These are phyloP conservation scores for Colletotrichum liaoningense DNA, from an alignment of 2,329 filamentous ascomycete genomes.

Conservation along the genomic window DNA sequence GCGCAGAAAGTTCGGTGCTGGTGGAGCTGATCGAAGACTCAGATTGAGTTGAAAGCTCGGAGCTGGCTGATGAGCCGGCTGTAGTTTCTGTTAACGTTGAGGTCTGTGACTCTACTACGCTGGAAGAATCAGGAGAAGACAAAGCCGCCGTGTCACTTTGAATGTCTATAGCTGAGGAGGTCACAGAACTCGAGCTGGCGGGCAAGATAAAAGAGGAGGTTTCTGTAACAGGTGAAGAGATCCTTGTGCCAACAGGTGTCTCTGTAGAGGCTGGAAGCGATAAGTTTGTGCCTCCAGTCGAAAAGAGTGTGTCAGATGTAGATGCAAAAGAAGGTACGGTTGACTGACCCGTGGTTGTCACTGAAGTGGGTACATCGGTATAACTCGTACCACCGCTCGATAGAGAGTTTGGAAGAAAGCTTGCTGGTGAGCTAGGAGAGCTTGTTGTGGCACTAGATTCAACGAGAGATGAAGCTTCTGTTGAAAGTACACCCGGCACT, in stretches of 20 bases:
- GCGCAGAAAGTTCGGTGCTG: neutral
- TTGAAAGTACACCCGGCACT: no score
- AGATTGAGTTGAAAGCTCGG: neutral
- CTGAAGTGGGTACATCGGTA: neutral
- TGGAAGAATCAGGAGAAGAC: neutral
- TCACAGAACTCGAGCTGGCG: neutral
- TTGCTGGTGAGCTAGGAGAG: no score
- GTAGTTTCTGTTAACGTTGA: neutral
- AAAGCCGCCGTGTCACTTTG: neutral
- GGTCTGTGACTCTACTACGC: neutral
- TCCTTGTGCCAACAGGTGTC: neutral
- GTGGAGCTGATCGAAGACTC: neutral
- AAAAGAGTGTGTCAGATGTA: neutral
- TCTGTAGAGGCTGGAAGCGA: neutral
- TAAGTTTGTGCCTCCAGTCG: neutral
- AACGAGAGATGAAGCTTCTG: no score
- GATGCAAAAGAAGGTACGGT: neutral
- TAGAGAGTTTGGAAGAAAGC: no score
- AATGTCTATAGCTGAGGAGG: neutral
- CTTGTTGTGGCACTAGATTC: no score
- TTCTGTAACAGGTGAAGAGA: neutral
- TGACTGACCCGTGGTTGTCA: neutral
- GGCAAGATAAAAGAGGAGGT: neutral
- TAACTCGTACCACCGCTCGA: no score
- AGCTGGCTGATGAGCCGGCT: neutral